Evolutionary conservation across 169 alveolate genomes (phyloP).

Genomic region (Cystoisospora suis): DNA sequence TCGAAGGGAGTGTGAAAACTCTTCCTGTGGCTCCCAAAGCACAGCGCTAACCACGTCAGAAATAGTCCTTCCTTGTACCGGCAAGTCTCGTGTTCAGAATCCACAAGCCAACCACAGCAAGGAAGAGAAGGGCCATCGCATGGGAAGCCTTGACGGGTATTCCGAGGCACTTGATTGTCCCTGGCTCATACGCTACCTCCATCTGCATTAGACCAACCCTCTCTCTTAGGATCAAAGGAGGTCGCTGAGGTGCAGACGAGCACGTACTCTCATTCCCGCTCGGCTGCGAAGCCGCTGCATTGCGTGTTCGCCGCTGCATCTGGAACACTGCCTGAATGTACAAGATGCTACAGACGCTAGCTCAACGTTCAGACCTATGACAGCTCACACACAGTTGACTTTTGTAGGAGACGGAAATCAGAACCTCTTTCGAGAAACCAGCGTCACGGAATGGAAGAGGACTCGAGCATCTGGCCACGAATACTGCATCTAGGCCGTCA

Average conservation of each 20-base stretch:
- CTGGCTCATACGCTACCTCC: constrained; percentile 19
- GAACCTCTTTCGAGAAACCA: too few species aligned
- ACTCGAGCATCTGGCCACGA: too few species aligned
- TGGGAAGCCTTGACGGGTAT: constrained; percentile 22
- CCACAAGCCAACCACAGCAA: constrained; percentile 17
- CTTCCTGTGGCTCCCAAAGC: too few species aligned
- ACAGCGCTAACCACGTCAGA: too few species aligned
- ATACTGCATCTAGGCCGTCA: too few species aligned
- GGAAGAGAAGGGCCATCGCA: not conserved
- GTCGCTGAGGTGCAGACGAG: not conserved
- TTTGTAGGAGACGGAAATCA: too few species aligned
- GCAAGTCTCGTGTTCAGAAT: constrained; percentile 34
- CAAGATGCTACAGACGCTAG: too few species aligned
- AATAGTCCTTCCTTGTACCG: not conserved
- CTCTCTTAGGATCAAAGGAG: constrained; percentile 26
- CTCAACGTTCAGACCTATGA: too few species aligned
- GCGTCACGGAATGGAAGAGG: too few species aligned
- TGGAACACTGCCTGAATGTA: too few species aligned
- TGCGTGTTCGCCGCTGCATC: constrained; percentile 4
- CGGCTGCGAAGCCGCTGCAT: not conserved
- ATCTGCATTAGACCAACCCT: constrained; percentile 6
- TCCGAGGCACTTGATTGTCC: not conserved
- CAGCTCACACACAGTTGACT: too few species aligned
- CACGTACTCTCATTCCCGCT: not conserved
- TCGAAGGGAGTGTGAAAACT: too few species aligned